phyloP scores from a whole-genome alignment of 805 yeast species.

The Hanseniaspora nectarophila region DNA sequence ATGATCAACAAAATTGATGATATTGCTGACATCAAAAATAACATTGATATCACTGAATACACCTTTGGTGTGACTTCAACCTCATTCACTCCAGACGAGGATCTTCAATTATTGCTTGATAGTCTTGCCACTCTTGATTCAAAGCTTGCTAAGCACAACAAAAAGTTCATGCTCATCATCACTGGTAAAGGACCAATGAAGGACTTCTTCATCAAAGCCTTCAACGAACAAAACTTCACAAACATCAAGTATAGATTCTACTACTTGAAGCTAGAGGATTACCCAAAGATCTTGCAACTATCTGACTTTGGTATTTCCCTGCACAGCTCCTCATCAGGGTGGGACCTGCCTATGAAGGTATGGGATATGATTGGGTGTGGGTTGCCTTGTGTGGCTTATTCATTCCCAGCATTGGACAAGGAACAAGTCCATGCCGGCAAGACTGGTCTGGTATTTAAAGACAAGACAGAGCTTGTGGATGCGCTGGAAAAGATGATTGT shows the following conservation, averaged over 20 bases:
- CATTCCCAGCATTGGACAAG: conserved; percentile 53
- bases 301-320: conserved; percentile 85
- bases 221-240: conserved; percentile 34
- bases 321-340: conserved; percentile 84
- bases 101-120: conserved; percentile 54
- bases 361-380: conserved; percentile 95
- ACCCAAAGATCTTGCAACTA: conserved; percentile 58
- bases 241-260: conserved; percentile 48
- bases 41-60: conserved; percentile 32
- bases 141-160: conserved; percentile 26
- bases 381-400: conserved; percentile 71
- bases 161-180: conserved; percentile 53
- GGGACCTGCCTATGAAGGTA: conserved; percentile 94
- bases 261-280: conserved; percentile 71
- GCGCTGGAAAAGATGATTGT: background rate
- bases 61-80: conserved; percentile 76
- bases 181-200: conserved; percentile 93
- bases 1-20: background rate
- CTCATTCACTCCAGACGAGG: conserved; percentile 93
- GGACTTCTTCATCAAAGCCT: conserved; percentile 37
- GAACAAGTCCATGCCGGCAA: conserved; percentile 60
- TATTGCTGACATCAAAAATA: conserved; percentile 17
- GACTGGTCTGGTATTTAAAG: conserved; percentile 46
- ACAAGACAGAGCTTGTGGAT: background rate
- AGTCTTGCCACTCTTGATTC: conserved; percentile 37